Evolutionary conservation across 1,139 yeast species (phyloP), one percentile per base, ranked within the genome.

Genomic region (Pichia sp.): DNA sequence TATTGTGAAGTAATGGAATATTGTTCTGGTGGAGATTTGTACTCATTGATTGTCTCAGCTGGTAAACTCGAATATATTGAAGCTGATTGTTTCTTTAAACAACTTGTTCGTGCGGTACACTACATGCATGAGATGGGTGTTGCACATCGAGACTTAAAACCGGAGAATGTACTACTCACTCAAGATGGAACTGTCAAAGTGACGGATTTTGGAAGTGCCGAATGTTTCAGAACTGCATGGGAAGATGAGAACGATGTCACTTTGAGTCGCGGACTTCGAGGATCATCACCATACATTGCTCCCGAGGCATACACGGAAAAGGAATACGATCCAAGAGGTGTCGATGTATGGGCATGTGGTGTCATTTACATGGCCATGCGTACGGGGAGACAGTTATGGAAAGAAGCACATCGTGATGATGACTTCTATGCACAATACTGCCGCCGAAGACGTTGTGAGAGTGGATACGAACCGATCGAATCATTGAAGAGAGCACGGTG

Each of bases 71-170:
- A 85, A 51, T 78, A 77, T 43, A 72, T 76, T 13, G 97, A 91
- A 59, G 95, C 97, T 6, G 96, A 91, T 59, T 91, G 97, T 59
- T 87, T 85, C 55, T 87, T 91, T 66, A 88, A 88, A 57, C 97
- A 91, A 56, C 66, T 91, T 37, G 74, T 91, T 38, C 67, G 88
- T 39, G 98, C 96, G 24, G 95, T 91, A 27, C 83, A 78, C 38
- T 91, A 87, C 63, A 86, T 91, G 94, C 98, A 91, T 62, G 85
- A 84, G 33, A 84, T 87, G 94, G 97, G 97, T 27, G 96, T 91
- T 32, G 82, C 94, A 22, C 98, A 91, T 59, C 72, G 97, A 42
- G 98, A 91, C 57, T 67, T 91, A 49, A 91, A 91, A 61, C 98
- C 98, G 0, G 98, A 91, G 55, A 91, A 91, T 58, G 61, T 91